Evolutionary conservation across 2,329 filamentous ascomycete species (phyloP), one percentile per base, ranked within the genome.

Genomic region (Beauveria brongniartii): DNA sequence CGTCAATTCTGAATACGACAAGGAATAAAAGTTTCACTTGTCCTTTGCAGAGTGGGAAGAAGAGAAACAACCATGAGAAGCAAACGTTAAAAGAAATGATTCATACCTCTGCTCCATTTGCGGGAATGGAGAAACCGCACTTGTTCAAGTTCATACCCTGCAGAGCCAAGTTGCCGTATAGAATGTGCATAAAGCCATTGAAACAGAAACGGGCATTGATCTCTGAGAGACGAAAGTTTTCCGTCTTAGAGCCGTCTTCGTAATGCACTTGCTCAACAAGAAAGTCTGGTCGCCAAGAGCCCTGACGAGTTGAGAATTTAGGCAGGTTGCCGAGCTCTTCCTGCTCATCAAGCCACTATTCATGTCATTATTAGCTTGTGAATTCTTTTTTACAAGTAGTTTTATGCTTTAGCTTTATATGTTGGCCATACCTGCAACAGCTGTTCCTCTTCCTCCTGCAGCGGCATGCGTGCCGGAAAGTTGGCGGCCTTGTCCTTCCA

Each of bases 121-220:
- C 68, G 1, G 70, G 70, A 5, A 68, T 65, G 0, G 64, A 44
- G 0, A 74, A 62, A 2, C 60, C 62, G 30, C 41, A 50, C 9
- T 54, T 7, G 5, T 34, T 61, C 16, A 64, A 50, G 10, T 62
- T 61, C 50, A 65, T 63, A 6, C 52, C 48, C 18, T 69, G 64
- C 1, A 74, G 60, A 6, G 66, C 69, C 26, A 68, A 37, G 8
- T 74, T 70, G 0, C 72, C 72, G 34, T 72, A 69, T 0, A 65
- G 63, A 22, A 64, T 61, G 40, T 72, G 66, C 64, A 74, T 61
- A 28, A 71, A 73, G 0, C 72, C 73, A 48, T 77, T 77, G 60
- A 76, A 76, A 10, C 68, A 67, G 54, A 76, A 77, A 0, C 75
- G 70, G 1, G 73, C 74, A 52, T 77, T 77, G 41, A 77, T 76